Evolutionary conservation across 208 protist species (phyloP), one percentile per base, ranked within the genome.

Genomic region (Crithidia expoeki): DNA sequence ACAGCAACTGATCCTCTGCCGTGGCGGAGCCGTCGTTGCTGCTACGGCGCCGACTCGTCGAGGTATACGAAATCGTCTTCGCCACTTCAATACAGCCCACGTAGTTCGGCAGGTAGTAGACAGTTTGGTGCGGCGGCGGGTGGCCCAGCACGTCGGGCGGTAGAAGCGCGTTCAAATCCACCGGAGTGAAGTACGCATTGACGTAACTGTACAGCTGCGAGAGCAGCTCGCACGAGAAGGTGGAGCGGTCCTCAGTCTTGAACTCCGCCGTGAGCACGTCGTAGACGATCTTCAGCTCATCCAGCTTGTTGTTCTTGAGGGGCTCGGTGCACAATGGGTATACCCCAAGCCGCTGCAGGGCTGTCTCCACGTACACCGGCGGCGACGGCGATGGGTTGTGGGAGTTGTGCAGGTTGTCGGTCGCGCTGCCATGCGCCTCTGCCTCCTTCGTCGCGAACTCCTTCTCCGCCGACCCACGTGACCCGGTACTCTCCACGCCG

Each of bases 201-300:
- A 89, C 76, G 61, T 93, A 93, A 36, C 74, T 72, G 63, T 86
- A 93, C 19, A 93, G 52, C 32, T 68, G 69, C 28, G 76, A 60
- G 16, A 93, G 78, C 3, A 93, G 70, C 17, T 81, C 70, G 38
- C 68, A 61, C 49, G 74, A 76, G 46, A 88, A 94, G 23, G 79
- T 55, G 16, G 79, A 55, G 27, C 79, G 80, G 47, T 88, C 80
- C 28, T 92, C 84, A 19, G 76, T 72, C 47, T 78, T 79, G 50
- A 92, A 85, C 25, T 82, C 74, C 2, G 28, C 72, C 11, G 80
- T 83, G 11, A 94, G 65, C 1, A 61, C 72, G 27, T 88, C 68
- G 78, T 92, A 89, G 16, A 92, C 42, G n/a, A 73, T 69, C 61
- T 65, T 79, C 34, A 79, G 67, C 23, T 79, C 65, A 11, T 79